Percentiles rank a stretch among this genome's conserved stretches.
phyloP scores from a whole-genome alignment of 2,329 filamentous ascomycete species.

The Ophiostoma ips region DNA sequence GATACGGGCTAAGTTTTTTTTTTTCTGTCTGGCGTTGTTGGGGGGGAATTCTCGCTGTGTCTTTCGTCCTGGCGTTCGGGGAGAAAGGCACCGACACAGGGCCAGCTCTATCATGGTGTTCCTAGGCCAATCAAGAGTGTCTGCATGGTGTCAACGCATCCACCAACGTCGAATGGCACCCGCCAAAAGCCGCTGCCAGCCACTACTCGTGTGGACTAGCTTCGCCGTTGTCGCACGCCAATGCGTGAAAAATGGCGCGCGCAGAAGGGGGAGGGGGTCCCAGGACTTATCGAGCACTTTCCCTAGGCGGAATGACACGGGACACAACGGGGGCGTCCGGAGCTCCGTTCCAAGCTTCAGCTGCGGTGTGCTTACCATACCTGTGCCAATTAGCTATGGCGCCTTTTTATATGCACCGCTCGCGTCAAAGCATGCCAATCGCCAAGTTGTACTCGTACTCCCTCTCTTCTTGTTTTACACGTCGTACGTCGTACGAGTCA shows the following conservation, averaged over 20 bases:
- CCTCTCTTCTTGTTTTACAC: too few relatives aligned
- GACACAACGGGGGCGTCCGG: conserved; percentile 2
- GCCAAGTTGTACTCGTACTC: too few relatives aligned
- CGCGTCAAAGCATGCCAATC: too few relatives aligned
- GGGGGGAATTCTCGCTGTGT: conserved; percentile 7
- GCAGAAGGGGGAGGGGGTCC: background rate
- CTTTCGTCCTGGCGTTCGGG: conserved; percentile 7
- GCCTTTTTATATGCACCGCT: too few relatives aligned
- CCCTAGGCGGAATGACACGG: conserved; percentile 3
- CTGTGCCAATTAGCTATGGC: background rate
- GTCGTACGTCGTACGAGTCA: too few relatives aligned
- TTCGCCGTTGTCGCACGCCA: conserved; percentile 8
- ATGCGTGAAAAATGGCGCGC: conserved; percentile 7
- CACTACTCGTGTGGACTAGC: background rate
- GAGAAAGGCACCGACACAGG: conserved; percentile 9
- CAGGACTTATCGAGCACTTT: background rate
- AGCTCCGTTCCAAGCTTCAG: conserved; percentile 1
- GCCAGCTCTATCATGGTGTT: background rate
- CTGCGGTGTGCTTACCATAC: background rate
- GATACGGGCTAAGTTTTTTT: conserved; percentile 7
- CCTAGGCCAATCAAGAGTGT: background rate
- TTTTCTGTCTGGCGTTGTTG: conserved; percentile 7
- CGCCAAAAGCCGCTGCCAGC: conserved; percentile 3
- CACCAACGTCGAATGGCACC: background rate
- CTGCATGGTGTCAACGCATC: background rate